Conservation (phyloP, 2,329 filamentous ascomycete species). For the Penicillium concentricum region DNA sequence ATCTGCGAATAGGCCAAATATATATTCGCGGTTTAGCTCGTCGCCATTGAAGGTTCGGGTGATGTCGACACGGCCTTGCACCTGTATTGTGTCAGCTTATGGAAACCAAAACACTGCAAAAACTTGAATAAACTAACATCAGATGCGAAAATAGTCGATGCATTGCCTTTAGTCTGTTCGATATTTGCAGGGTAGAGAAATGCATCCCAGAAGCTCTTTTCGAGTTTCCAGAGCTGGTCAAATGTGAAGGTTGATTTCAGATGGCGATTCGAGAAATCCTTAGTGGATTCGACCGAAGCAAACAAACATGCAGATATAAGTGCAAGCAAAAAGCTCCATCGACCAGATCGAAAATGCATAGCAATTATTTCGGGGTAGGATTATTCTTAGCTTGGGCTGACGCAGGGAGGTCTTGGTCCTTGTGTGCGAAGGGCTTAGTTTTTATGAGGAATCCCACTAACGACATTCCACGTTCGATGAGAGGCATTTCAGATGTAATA, state of each 20-base stretch:
- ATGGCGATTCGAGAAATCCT: not conserved
- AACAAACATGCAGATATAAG: not conserved
- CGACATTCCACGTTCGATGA: not conserved
- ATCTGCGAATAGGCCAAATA: constrained; percentile 28
- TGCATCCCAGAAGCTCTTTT: constrained; percentile 24
- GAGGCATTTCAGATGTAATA: not conserved
- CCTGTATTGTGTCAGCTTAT: constrained; percentile 7
- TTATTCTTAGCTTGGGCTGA: not conserved
- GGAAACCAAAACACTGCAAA: no score
- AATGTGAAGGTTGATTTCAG: constrained; percentile 16
- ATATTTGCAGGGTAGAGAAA: constrained; percentile 28
- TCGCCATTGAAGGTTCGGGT: constrained; percentile 27
- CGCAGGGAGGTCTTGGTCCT: no score
- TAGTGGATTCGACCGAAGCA: not conserved
- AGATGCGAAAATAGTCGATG: constrained; percentile 22
- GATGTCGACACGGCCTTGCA: constrained; percentile 29
- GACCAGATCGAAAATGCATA: not conserved
- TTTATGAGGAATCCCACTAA: not conserved
- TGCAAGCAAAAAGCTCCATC: not conserved
- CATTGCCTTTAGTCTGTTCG: constrained; percentile 22
- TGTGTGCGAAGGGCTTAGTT: not conserved
- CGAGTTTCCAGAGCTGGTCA: constrained; percentile 24
- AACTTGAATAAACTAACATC: constrained; percentile 13
- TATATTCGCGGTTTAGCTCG: constrained; percentile 29
- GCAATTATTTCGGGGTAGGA: not conserved